Evolutionary conservation across 495 filamentous ascomycete species (phyloP), one percentile per base, ranked within the genome.

Genomic region (Neurospora terricola): DNA sequence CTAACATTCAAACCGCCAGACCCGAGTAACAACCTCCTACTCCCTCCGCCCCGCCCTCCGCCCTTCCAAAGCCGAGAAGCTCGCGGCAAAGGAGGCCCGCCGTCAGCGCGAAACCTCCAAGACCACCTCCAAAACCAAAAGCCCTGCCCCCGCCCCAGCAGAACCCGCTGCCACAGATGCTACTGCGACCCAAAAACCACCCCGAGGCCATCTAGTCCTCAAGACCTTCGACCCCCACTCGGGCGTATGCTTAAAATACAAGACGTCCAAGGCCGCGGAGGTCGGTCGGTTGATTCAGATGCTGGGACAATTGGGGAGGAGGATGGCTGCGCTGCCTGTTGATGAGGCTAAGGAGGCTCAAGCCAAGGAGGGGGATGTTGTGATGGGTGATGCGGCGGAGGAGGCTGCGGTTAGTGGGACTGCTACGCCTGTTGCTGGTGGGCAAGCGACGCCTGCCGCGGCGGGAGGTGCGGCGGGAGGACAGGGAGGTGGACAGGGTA

Each of bases 171-270:
- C n/a, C 68, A 43, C 79, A 8, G 36, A 27, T 48, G 54, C 38
- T 34, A 7, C 70, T 0, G 18, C 69, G 27, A n/a, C n/a, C n/a
- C 7, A 38, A 12, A 80, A 76, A 73, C 79, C 71, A 5, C 82
- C 79, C 11, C 80, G 89, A 75, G 93, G 91, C 74, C 87, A 85
- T 34, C 89, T 99, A 37, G 91, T 87, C 0, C 85, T 98, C 38
- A 98, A 97, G 84, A 97, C 94, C 18, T 99, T 89, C 85, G 94
- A 97, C 81, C 93, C 96, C 0, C 81, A 81, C 37, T 90, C 91
- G 14, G 96, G 96, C 75, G 88, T 89, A 69, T 90, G 91, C 71
- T 88, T 99, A 40, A 97, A 97, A 82, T 99, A 97, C 84, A 87
- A 88, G 78, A 97, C 96, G 21, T 89, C 91, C 80, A 97, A 96